Evolutionary conservation across 768 basidiomycete genomes (phyloP).

Genomic region (Macrolepiota fuliginosa): DNA sequence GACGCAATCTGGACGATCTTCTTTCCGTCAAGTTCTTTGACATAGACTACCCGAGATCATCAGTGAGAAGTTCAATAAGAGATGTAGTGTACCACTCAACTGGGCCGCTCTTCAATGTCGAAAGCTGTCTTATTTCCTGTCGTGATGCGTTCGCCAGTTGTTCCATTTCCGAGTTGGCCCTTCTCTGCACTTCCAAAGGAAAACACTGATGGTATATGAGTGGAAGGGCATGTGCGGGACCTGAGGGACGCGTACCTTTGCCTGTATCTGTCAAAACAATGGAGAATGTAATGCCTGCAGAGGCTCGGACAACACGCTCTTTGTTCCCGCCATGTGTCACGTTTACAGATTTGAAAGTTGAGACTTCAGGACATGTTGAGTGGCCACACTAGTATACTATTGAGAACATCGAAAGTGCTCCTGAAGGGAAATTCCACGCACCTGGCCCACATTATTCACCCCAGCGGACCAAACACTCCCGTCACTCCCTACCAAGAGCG

Average conservation of each 20-base stretch:
- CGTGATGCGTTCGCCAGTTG: conserved; percentile 88
- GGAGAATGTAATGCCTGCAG: conserved; percentile 84
- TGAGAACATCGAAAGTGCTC: not conserved
- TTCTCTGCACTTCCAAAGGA: conserved; percentile 90
- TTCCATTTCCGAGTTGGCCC: conserved; percentile 91
- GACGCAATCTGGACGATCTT: conserved; percentile 81
- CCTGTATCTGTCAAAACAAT: conserved; percentile 81
- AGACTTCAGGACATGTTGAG: conserved; percentile 58
- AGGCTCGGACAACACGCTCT: conserved; percentile 68
- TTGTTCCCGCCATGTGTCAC: conserved; percentile 55
- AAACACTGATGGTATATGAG: conserved; percentile 52
- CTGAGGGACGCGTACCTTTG: conserved; percentile 47
- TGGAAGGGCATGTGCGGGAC: not conserved
- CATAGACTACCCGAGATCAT: conserved; percentile 46
- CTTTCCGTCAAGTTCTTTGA: conserved; percentile 75
- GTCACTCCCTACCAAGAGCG: conserved; percentile 76
- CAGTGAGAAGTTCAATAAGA: not conserved
- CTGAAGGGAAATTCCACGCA: conserved; percentile 30
- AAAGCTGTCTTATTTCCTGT: conserved; percentile 83
- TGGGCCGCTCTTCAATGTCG: conserved; percentile 71
- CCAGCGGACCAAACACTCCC: conserved; percentile 87
- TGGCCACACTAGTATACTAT: conserved; percentile 62
- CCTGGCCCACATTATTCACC: conserved; percentile 79
- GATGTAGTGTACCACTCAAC: conserved; percentile 34
- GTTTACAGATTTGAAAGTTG: conserved; percentile 60